Evolutionary conservation across 441 rosid genomes (phyloP).

Genomic region (Gossypium lobatum): DNA sequence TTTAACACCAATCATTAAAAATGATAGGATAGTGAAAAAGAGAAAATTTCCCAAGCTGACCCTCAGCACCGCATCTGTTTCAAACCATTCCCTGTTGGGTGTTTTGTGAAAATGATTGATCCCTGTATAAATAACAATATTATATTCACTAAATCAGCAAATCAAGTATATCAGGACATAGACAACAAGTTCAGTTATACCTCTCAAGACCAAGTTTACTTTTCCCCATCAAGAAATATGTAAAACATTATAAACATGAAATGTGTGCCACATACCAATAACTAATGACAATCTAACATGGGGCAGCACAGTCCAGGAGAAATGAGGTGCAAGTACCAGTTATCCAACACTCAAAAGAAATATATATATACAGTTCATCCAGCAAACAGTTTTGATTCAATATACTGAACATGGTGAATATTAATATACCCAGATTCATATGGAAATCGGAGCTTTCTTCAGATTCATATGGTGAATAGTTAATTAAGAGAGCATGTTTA

Average conservation of each 20-base stretch:
- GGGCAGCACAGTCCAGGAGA: background rate
- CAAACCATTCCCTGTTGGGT: conserved; percentile 85
- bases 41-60: conserved; percentile 95
- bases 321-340: background rate
- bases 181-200: background rate
- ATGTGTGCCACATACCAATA: background rate
- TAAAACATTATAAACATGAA: background rate
- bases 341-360: background rate
- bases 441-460: background rate
- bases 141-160: conserved; percentile 8
- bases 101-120: conserved; percentile 80
- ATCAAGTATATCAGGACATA: background rate
- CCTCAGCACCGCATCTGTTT: conserved; percentile 83
- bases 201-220: background rate
- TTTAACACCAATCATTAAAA: conserved; percentile 80
- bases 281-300: background rate
- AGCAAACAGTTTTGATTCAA: background rate
- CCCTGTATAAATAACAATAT: conserved; percentile 48
- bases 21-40: conserved; percentile 66
- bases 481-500: background rate
- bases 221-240: background rate
- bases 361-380: background rate
- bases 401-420: background rate
- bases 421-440: background rate
- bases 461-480: background rate